A percentile compares a stretch with the other conserved stretches of the same genome.
These are phyloP conservation scores for Baorangia bicolor DNA, from an alignment of 768 basidiomycete genomes.

Conservation along the genomic window DNA sequence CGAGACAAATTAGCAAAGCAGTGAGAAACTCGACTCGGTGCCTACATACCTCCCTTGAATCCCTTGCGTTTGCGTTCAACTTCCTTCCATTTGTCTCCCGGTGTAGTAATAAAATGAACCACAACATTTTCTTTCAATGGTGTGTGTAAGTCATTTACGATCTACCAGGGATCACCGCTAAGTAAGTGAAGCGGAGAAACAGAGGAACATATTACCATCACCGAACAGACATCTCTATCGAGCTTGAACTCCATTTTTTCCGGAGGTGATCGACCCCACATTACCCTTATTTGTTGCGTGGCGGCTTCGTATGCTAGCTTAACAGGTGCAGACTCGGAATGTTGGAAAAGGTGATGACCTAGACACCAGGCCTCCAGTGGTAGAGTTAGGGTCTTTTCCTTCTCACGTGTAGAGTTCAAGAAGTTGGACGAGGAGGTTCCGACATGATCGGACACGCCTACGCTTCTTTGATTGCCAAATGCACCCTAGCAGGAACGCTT, in stretches of 20 bases:
- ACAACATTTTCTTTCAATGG: constrained; percentile 20
- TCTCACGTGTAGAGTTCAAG: constrained; percentile 14
- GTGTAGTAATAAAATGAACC: constrained; percentile 17
- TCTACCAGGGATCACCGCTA: constrained; percentile 8
- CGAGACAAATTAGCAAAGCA: neutral
- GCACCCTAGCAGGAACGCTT: constrained; percentile 4
- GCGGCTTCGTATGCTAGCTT: constrained; percentile 13
- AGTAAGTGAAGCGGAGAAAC: neutral
- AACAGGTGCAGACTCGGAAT: constrained; percentile 11
- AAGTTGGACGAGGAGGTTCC: constrained; percentile 31
- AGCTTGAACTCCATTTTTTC: constrained; percentile 16
- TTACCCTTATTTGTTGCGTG: constrained; percentile 9
- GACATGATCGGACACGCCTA: constrained; percentile 14
- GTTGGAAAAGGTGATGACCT: constrained; percentile 19
- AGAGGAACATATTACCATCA: constrained; percentile 12
- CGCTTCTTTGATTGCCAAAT: neutral
- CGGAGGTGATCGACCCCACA: constrained; percentile 7
- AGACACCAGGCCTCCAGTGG: constrained; percentile 32
- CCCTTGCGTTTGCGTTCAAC: constrained; percentile 12
- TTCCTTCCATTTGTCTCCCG: constrained; percentile 4
- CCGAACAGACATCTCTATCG: constrained; percentile 10
- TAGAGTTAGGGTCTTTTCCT: constrained; percentile 2
- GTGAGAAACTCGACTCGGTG: neutral
- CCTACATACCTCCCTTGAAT: constrained; percentile 28
- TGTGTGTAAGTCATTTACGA: constrained; percentile 18